phyloP scores from a whole-genome alignment of 306 rosid genomes.

The Acacia confusa region DNA sequence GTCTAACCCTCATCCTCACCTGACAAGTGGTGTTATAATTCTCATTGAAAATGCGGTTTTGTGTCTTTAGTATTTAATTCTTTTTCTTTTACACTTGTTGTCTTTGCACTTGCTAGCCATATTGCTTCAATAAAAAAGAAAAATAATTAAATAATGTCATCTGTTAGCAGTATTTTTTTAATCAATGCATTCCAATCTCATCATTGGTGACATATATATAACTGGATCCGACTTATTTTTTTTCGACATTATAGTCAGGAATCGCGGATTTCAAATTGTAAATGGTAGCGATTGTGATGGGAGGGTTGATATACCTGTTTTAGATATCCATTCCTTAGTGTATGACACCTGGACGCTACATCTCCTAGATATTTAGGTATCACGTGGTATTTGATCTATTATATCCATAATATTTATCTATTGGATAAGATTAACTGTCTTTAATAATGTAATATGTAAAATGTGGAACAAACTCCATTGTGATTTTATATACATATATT shows the following conservation, averaged over 20 bases:
- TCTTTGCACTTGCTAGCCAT: conserved; percentile 10
- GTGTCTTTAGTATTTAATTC: not conserved
- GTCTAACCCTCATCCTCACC: not conserved
- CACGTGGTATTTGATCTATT: not conserved
- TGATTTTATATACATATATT: not conserved
- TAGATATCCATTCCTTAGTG: not conserved
- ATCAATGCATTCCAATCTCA: not conserved
- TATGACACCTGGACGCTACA: not conserved
- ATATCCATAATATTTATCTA: not conserved
- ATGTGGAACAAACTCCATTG: not conserved
- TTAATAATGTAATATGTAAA: not conserved
- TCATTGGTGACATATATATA: not conserved
- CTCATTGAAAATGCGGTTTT: not conserved
- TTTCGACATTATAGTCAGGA: not conserved
- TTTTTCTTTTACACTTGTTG: not conserved
- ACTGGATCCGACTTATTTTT: not conserved
- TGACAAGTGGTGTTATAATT: not conserved
- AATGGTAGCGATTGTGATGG: not conserved
- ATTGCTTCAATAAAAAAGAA: not conserved
- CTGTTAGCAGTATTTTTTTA: not conserved
- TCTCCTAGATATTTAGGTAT: not conserved
- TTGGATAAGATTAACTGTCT: not conserved
- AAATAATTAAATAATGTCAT: not conserved
- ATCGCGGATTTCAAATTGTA: not conserved
- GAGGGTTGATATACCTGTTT: not conserved